Conservation (phyloP, 441 rosid species). For the Pelargonium australe region DNA sequence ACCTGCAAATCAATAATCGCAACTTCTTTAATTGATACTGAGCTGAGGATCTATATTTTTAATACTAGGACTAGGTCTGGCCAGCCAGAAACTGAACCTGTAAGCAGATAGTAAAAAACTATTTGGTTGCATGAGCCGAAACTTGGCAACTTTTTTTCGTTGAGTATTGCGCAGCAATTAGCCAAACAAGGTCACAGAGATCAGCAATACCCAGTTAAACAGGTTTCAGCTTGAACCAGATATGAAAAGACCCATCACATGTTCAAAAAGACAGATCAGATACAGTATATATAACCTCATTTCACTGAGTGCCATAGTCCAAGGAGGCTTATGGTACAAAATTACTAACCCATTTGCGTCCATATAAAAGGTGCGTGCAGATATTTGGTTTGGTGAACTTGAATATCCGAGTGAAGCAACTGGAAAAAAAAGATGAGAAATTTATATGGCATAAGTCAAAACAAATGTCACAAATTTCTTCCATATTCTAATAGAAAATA, state of each 20-base stretch:
- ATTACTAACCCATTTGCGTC: constrained; percentile 77
- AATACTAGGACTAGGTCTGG: too few species aligned
- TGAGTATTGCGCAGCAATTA: neutral
- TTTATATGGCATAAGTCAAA: neutral
- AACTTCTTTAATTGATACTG: constrained; percentile 31
- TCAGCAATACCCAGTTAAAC: too few species aligned
- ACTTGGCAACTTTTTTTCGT: neutral
- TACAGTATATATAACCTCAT: neutral
- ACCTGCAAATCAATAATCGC: constrained; percentile 41
- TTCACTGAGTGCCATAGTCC: constrained; percentile 2
- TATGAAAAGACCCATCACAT: neutral
- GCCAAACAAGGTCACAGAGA: neutral
- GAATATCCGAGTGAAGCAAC: constrained; percentile 83
- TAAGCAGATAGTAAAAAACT: neutral
- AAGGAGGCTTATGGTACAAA: constrained; percentile 14
- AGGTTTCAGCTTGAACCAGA: too few species aligned
- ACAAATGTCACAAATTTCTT: neutral
- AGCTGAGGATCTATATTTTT: constrained; percentile 41
- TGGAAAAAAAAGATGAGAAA: constrained; percentile 24
- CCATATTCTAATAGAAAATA: neutral
- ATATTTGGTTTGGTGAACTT: constrained; percentile 59
- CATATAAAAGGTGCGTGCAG: constrained; percentile 46
- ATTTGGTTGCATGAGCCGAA: neutral
- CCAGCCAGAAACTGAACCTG: neutral
- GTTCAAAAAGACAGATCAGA: constrained; percentile 6